A percentile compares a stretch with the other conserved stretches of the same genome.
These are phyloP conservation scores for Xylaria telfairii DNA, from an alignment of 495 filamentous ascomycete species.

Conservation along the genomic window DNA sequence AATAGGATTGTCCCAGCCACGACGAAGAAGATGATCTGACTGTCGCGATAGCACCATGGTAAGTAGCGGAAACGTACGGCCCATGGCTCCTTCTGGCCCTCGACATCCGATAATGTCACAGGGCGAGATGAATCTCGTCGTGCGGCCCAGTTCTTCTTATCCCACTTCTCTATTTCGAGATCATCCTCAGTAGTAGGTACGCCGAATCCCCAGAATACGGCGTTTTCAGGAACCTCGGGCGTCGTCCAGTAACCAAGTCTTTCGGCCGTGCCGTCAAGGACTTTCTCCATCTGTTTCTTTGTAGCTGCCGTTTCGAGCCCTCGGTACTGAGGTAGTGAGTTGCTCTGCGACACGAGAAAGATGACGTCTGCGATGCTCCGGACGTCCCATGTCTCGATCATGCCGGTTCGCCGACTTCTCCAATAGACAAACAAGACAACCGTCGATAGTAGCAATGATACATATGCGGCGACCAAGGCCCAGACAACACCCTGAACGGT, in stretches of 20 bases:
- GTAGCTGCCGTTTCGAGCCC: conserved; percentile 64
- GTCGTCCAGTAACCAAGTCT: conserved; percentile 82
- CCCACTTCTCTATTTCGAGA: conserved; percentile 34
- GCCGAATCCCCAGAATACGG: conserved; percentile 54
- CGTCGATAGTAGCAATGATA: conserved; percentile 65
- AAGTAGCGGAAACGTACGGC: conserved; percentile 68
- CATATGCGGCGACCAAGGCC: conserved; percentile 76
- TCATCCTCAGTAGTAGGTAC: conserved; percentile 41
- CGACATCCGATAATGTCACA: conserved; percentile 24
- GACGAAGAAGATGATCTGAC: conserved; percentile 66
- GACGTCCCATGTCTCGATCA: conserved; percentile 76
- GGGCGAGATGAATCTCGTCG: conserved; percentile 30
- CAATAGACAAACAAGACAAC: conserved; percentile 56
- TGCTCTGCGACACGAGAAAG: conserved; percentile 77
- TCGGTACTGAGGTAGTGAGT: conserved; percentile 69
- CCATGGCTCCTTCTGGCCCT: conserved; percentile 21
- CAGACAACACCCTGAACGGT: conserved; percentile 77
- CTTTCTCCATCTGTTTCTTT: conserved; percentile 52
- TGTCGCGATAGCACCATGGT: conserved; percentile 76
- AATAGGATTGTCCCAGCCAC: conserved; percentile 69
- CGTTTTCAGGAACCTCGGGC: conserved; percentile 33
- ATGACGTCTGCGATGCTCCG: conserved; percentile 80
- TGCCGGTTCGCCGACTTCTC: conserved; percentile 66
- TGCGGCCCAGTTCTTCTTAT: conserved; percentile 27
- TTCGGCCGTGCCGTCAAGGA: conserved; percentile 61